These are phyloP conservation scores for Plasmodium malariae DNA, from an alignment of 169 alveolate genomes.

Conservation along the genomic window DNA sequence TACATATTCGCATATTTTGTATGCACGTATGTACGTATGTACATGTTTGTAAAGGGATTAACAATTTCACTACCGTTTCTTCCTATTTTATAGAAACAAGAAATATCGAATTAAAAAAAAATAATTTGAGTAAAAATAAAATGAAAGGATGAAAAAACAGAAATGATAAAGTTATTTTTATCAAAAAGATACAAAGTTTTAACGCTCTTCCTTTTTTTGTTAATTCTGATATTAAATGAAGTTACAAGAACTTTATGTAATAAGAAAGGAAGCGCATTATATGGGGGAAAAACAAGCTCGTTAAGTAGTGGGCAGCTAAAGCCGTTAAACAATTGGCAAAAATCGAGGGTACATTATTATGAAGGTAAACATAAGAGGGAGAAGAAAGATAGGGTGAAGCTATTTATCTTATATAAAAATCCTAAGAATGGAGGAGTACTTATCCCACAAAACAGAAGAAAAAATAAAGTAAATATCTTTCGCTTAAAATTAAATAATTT, in stretches of 20 bases:
- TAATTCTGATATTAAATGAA: constrained; percentile 5
- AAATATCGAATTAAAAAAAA: constrained; percentile 15
- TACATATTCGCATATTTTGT: too few relatives aligned
- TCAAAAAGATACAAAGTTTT: constrained; percentile 20
- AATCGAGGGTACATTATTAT: neutral
- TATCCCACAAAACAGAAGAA: neutral
- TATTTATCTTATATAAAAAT: constrained; percentile 9
- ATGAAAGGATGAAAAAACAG: constrained; percentile 34
- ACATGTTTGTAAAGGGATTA: too few relatives aligned
- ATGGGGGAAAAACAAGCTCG: neutral
- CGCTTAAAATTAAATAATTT: constrained; percentile 37
- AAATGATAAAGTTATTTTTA: constrained; percentile 63
- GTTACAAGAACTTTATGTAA: too few relatives aligned
- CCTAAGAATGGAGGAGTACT: neutral
- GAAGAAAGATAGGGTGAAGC: neutral
- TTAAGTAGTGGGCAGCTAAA: neutral
- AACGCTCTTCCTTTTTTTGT: constrained; percentile 4
- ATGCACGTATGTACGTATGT: too few relatives aligned
- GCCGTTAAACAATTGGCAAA: neutral
- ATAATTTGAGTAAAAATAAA: neutral
- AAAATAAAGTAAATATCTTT: constrained; percentile 16
- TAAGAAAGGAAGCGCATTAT: neutral
- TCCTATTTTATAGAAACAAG: neutral
- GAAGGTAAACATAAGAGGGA: neutral
- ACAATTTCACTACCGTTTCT: neutral